Conservation (phyloP, 805 yeast genomes). For the Scheffersomyces stipitis region DNA sequence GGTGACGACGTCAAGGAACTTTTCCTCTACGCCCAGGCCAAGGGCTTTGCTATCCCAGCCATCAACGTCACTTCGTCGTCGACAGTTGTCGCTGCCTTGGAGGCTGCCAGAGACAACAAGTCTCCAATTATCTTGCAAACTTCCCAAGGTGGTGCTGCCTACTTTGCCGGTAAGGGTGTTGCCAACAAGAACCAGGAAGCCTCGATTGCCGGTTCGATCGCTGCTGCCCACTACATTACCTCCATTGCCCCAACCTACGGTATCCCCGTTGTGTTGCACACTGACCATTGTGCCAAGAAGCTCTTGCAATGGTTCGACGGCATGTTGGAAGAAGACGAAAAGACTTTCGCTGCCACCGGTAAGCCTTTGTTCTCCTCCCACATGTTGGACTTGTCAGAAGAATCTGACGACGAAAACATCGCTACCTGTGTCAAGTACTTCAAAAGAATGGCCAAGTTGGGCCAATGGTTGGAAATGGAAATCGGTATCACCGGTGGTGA, state of each 20-base stretch:
- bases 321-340: conserved; percentile 96
- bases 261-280: conserved; percentile 94
- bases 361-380: conserved; percentile 98
- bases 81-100: conserved; percentile 64
- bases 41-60: conserved; percentile 97
- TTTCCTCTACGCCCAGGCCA: conserved; percentile 89
- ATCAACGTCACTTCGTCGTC: conserved; percentile 98
- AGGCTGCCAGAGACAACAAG: conserved; percentile 49
- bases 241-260: conserved; percentile 95
- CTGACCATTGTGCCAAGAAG: conserved; percentile 99
- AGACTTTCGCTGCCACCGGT: conserved; percentile 79
- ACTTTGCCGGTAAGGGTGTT: conserved; percentile 99
- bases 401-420: conserved; percentile 93
- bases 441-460: conserved; percentile 87
- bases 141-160: conserved; percentile 99
- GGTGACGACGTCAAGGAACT: conserved; percentile 91
- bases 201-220: conserved; percentile 89
- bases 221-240: conserved; percentile 98
- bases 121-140: conserved; percentile 97
- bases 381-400: conserved; percentile 98
- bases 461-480: conserved; percentile 99
- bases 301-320: conserved; percentile 98
- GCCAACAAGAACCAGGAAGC: conserved; percentile 91
- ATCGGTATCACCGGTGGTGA: conserved; percentile 99
- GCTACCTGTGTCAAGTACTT: conserved; percentile 92